Base-by-base conservation (phyloP, 1,284 basidiomycete genomes). In the Boletus mariae region DNA sequence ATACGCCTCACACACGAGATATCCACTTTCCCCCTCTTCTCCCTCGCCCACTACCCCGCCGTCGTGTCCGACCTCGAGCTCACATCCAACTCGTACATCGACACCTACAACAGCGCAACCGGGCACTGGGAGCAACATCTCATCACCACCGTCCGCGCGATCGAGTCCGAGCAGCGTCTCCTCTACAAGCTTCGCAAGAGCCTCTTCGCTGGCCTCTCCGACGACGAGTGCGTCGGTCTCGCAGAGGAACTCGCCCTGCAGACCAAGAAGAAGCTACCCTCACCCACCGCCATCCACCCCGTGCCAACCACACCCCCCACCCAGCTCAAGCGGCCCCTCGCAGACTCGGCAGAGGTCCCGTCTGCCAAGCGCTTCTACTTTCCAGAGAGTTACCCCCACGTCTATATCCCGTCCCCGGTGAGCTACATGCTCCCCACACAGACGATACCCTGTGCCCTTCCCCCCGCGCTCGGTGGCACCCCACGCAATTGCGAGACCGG, bases 21-120 rank as follows among this genome's bases (percentile, higher is more conserved):
- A 42, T 70, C 80, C 0, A 83, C 82, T 0, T 87, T 86, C 58
- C 84, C 85, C 0, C 75, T 80, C 32, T 84, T 87, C 62, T 79
- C 79, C 44, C 73, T 85, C n/a, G 75, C 79, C 5, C 71, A 74
- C 23, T 75, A 82, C 57, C 66, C 73, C 25, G 68, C 77, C 35
- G 72, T 87, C 50, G 73, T 82, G 5, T 62, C 70, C 3, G 79
- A 83, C 56, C 75, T 87, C 17, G 76, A 76, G 8, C 69, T 87
- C 13, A 70, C 72, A 0, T 49, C 73, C 0, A 67, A 67, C 8
- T 79, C 81, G 3, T 86, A 80, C 59, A 70, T 87, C 43, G 85
- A 87, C 57, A 73, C 79, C 2, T 87, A 78, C 64, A 79, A 83
- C 56, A 71, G 75, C 6, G 56, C 66, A 1, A 75, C 80, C 0